Evolutionary conservation across 2,329 filamentous ascomycete genomes (phyloP).

Genomic region (Diaporthe aspalathi): DNA sequence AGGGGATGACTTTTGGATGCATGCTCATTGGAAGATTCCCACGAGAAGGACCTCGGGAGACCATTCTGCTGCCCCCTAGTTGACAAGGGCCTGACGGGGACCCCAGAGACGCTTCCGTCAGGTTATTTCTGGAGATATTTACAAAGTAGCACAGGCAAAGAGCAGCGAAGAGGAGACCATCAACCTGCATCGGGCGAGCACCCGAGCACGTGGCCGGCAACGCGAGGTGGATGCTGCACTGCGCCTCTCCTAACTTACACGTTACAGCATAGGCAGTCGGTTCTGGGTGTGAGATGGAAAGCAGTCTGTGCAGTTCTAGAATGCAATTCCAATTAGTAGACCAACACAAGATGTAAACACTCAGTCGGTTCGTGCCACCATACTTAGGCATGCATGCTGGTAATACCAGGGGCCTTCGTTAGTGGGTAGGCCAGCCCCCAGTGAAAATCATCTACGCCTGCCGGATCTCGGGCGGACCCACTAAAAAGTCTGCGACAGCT

Average conservation of each 20-base stretch:
- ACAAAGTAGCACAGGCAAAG: not conserved
- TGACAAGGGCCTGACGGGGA: not conserved
- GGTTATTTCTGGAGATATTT: not conserved
- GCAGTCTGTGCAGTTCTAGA: no score
- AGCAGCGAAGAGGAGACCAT: no score
- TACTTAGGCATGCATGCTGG: not conserved
- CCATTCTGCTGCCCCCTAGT: not conserved
- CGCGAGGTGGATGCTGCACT: not conserved
- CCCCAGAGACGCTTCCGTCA: constrained; percentile 1
- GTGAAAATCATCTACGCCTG: constrained; percentile 20
- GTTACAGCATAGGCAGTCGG: no score
- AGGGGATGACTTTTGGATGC: constrained; percentile 15
- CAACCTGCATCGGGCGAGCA: no score
- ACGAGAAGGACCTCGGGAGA: not conserved
- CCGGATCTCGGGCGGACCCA: constrained; percentile 3
- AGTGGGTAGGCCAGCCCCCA: not conserved
- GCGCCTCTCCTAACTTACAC: not conserved
- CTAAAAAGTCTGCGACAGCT: constrained; percentile 31
- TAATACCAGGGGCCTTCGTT: not conserved
- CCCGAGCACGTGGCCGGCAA: not conserved
- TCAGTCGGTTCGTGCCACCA: not conserved
- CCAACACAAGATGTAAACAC: no score
- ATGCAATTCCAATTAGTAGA: no score
- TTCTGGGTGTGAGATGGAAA: not conserved
- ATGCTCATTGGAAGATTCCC: constrained; percentile 7